These are phyloP conservation scores for Colletotrichum horii DNA, from an alignment of 2,329 filamentous ascomycete genomes.

Conservation along the genomic window DNA sequence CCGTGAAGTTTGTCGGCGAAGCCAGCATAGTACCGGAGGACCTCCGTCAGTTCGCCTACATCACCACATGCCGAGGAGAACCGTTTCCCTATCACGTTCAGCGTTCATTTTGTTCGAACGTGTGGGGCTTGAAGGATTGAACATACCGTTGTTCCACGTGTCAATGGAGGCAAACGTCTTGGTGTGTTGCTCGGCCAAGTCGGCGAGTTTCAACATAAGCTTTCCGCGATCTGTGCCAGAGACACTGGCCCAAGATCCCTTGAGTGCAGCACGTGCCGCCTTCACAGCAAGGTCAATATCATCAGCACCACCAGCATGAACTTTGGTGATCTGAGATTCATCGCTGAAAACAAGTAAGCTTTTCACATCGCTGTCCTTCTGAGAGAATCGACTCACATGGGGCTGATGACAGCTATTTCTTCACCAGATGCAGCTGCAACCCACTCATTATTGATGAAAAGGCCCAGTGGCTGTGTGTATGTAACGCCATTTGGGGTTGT, in stretches of 20 bases:
- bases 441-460: not conserved
- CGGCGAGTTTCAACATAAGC: not conserved
- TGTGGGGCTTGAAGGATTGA: not conserved
- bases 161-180: not conserved
- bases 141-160: not conserved
- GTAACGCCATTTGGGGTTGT: not conserved
- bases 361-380: accelerated
- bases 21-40: not conserved
- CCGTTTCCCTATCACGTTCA: accelerated
- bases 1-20: not conserved
- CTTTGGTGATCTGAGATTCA: not conserved
- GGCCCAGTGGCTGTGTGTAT: not conserved
- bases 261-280: not conserved
- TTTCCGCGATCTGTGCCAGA: not conserved
- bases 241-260: not conserved
- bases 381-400: not conserved
- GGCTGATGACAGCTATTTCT: not conserved
- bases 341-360: not conserved
- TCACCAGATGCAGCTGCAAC: not conserved
- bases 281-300: not conserved
- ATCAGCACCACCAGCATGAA: not conserved
- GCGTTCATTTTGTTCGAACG: accelerated
- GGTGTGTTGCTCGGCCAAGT: not conserved
- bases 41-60: not conserved
- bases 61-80: not conserved